Evolutionary conservation across 1,284 basidiomycete species (phyloP).

Genomic region (Bondarzewia mesenterica): DNA sequence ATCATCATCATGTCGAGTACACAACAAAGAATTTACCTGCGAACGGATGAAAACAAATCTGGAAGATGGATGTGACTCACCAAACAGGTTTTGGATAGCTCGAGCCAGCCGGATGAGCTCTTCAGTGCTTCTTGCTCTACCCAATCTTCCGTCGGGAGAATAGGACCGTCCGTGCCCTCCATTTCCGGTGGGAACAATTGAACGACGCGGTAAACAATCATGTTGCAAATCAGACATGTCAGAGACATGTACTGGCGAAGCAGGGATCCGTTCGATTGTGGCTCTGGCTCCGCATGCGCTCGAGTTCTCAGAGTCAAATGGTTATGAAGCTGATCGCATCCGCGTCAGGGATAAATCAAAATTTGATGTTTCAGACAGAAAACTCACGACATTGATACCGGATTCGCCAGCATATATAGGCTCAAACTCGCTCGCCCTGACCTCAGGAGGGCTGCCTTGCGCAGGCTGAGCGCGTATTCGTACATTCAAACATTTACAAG

Average conservation of each 20-base stretch:
- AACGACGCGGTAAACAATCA: conserved; percentile 59
- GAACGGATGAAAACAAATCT: no score
- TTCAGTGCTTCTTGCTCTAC: conserved; percentile 63
- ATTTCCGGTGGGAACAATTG: conserved; percentile 50
- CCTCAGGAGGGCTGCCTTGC: conserved; percentile 11
- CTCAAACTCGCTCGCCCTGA: conserved; percentile 38
- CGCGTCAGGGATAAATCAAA: conserved; percentile 10
- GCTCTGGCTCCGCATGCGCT: conserved; percentile 28
- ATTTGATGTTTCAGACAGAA: conserved; percentile 2
- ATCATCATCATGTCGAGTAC: not conserved
- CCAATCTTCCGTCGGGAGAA: conserved; percentile 68
- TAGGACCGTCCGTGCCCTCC: conserved; percentile 56
- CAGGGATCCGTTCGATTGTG: conserved; percentile 27
- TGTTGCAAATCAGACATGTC: conserved; percentile 62
- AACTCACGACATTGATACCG: conserved; percentile 57
- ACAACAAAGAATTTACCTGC: no score
- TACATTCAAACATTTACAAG: conserved; percentile 70
- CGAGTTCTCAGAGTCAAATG: conserved; percentile 62
- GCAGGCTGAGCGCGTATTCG: conserved; percentile 31
- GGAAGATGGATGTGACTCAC: conserved; percentile 46
- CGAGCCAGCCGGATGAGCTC: conserved; percentile 64
- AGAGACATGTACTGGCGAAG: conserved; percentile 54
- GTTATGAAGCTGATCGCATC: conserved; percentile 47
- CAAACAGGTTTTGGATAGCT: conserved; percentile 55
- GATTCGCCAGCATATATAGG: conserved; percentile 57